Conservation (phyloP, 331 rosid genomes). For the Stylosanthes scabra region DNA sequence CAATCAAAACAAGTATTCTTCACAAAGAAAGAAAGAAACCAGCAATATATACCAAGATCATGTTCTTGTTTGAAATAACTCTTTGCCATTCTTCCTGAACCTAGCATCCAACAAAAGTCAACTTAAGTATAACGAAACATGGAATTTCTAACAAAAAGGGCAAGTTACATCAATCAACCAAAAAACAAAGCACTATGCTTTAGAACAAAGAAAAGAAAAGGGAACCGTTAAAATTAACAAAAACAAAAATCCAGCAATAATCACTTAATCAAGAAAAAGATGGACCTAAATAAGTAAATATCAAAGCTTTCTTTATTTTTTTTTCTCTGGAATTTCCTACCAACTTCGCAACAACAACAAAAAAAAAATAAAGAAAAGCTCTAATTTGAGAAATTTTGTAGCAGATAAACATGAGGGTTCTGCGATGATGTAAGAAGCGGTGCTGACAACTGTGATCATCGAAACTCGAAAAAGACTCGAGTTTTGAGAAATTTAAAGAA, state of each 20-base stretch:
- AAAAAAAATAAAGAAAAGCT: slow-evolving; percentile 21
- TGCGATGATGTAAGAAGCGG: neutral
- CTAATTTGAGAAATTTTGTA: slow-evolving; percentile 1
- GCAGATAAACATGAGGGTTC: neutral
- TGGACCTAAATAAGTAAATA: slow-evolving; percentile 5
- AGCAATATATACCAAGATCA: slow-evolving; percentile 73
- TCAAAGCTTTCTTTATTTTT: neutral
- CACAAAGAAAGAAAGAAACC: neutral
- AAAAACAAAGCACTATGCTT: neutral
- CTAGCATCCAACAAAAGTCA: slow-evolving; percentile 41
- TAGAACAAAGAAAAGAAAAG: neutral
- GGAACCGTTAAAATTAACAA: neutral
- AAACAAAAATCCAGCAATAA: slow-evolving; percentile 17
- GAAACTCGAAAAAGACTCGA: slow-evolving; percentile 1
- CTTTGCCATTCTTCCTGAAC: slow-evolving; percentile 83
- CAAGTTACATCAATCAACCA: slow-evolving; percentile 8
- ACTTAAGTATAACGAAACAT: slow-evolving; percentile 8
- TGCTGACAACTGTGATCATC: neutral
- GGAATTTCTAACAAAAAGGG: neutral
- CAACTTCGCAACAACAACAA: neutral
- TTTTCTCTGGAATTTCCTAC: slow-evolving; percentile 3
- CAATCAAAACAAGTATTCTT: slow-evolving; percentile 19
- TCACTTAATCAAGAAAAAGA: slow-evolving; percentile 22
- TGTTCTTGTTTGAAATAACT: slow-evolving; percentile 98
- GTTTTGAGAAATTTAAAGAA: slow-evolving; percentile 12